Conservation (phyloP, 345 rosid species). For the Hibiscus syriacus region DNA sequence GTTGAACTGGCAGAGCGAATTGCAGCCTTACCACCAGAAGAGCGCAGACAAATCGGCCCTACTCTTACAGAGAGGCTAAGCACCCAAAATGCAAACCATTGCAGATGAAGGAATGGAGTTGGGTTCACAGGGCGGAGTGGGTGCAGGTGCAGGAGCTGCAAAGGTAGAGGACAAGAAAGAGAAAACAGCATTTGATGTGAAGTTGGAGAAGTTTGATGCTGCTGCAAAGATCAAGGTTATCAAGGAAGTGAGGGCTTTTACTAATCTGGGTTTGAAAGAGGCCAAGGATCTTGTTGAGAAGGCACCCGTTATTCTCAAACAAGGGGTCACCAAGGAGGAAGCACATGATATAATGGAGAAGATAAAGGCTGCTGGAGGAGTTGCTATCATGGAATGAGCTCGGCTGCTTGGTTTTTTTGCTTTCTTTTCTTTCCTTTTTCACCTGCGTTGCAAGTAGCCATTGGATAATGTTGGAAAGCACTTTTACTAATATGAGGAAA, state of each 20-base stretch:
- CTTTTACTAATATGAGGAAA: neutral
- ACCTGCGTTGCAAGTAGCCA: neutral
- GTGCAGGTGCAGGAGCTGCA: constrained; percentile 21
- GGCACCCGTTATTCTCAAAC: constrained; percentile 35
- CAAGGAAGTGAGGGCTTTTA: constrained; percentile 39
- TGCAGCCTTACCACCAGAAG: constrained; percentile 32
- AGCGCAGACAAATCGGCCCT: constrained; percentile 31
- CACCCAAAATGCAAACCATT: constrained; percentile 25
- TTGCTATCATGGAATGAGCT: constrained; percentile 38
- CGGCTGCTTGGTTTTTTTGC: neutral
- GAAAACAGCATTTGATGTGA: constrained; percentile 41
- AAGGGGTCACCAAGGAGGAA: constrained; percentile 44
- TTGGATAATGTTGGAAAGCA: neutral
- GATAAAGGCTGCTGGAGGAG: constrained; percentile 44
- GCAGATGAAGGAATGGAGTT: constrained; percentile 28
- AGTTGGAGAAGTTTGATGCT: constrained; percentile 47
- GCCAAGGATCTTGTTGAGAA: constrained; percentile 49
- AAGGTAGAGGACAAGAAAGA: constrained; percentile 32
- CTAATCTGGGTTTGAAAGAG: constrained; percentile 46
- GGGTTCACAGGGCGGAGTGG: constrained; percentile 23
- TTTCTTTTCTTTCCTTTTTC: neutral
- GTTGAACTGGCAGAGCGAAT: constrained; percentile 49
- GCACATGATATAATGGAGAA: constrained; percentile 34
- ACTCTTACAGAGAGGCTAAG: constrained; percentile 21
- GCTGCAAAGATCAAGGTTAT: constrained; percentile 43